Base-by-base conservation (phyloP, 176 grass and related monocot species). In the Oryza nivara region DNA sequence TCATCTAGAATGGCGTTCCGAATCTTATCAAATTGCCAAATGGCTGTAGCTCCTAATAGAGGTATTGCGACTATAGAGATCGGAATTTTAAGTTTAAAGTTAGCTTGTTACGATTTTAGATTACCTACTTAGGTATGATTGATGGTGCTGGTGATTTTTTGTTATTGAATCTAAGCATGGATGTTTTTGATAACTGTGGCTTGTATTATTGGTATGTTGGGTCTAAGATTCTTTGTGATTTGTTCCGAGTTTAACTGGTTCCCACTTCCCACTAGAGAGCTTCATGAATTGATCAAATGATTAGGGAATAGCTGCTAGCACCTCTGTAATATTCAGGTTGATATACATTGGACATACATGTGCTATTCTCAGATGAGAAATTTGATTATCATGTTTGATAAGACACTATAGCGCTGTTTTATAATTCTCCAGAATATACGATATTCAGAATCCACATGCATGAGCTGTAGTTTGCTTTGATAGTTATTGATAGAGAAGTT, bases 61-160 rank as follows among this genome's bases (percentile, higher is more conserved):
- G 54, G 30, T 56, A 22, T 11, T 80, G 70, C 70, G 34, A 6
- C 48, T 25, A 46, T 82, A 64, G 64, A 51, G 20, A 26, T 70
- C 64, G 51, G 61, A 28, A 36, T 49, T 47, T 41, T 17, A 65
- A 49, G 28, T 9, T 70, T 15, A 1, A 38, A 1, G 13, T 82
- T 58, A 3, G 9, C 44, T 41, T 38, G 43, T 1, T 43, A 43
- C 65, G 74, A 58, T 41, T 36, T 79, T 32, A 32, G 47, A 19
- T 82, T 60, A 68, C 32, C 61, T 82, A 70, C 68, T 49, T 68
- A 73, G 20, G 26, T 63, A 20, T 78, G 41, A 32, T 65, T 81
- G 10, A 38, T 73, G 26, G n/a, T 77, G 35, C 19, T 35, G 23
- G 6, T 65, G 12, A 44, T 12, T 76, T 72, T 81, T 72, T 38